These are phyloP conservation scores for Annulohypoxylon moriforme DNA, from an alignment of 495 filamentous ascomycete genomes.

Conservation along the genomic window DNA sequence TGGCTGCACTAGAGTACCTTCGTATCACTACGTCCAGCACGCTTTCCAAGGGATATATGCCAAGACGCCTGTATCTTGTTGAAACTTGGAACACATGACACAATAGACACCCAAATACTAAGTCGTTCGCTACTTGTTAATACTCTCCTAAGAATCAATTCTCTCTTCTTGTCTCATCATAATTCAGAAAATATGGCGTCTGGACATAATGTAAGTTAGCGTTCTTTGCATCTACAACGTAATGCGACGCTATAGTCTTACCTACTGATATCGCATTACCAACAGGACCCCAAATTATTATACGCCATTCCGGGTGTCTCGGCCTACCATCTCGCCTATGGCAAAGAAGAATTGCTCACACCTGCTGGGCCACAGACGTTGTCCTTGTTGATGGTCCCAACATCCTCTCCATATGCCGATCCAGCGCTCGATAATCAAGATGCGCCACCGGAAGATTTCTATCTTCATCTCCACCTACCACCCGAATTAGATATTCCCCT, in stretches of 20 bases:
- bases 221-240: constrained; percentile 7
- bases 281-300: constrained; percentile 78
- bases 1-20: constrained; percentile 15
- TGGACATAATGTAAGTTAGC: constrained; percentile 61
- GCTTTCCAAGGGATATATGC: constrained; percentile 19
- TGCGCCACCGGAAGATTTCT: constrained; percentile 88
- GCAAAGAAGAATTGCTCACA: constrained; percentile 82
- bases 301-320: constrained; percentile 86
- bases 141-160: constrained; percentile 15
- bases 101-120: constrained; percentile 3
- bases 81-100: constrained; percentile 20
- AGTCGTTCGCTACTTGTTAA: constrained; percentile 3
- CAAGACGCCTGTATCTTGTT: constrained; percentile 14
- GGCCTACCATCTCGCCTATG: constrained; percentile 89
- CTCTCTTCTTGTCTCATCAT: neutral
- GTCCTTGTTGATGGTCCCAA: constrained; percentile 93
- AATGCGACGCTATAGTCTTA: constrained; percentile 21
- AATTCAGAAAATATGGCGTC: constrained; percentile 56
- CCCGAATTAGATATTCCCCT: constrained; percentile 93
- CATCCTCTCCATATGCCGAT: constrained; percentile 75
- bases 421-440: constrained; percentile 66
- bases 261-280: constrained; percentile 23
- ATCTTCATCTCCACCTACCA: constrained; percentile 90
- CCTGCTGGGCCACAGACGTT: constrained; percentile 88
- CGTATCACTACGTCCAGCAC: constrained; percentile 1